These are phyloP conservation scores for Hypoxylon sp. DNA, from an alignment of 2,329 filamentous ascomycete species.

Conservation along the genomic window DNA sequence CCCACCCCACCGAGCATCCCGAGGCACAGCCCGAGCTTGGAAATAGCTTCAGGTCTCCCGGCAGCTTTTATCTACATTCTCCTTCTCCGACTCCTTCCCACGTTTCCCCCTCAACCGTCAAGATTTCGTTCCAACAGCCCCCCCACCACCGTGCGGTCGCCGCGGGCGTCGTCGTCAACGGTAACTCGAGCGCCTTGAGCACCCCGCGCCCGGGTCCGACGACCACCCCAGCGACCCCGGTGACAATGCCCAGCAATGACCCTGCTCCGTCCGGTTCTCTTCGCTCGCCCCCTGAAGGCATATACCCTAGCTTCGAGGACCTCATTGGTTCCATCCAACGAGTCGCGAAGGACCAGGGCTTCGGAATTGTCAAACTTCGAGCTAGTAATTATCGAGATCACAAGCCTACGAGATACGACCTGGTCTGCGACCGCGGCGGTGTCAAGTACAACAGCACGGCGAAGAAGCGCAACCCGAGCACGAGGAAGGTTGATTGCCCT, in stretches of 20 bases:
- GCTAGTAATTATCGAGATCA: conserved; percentile 75
- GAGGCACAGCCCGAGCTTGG: conserved; percentile 15
- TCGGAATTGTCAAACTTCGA: conserved; percentile 73
- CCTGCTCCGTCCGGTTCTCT: conserved; percentile 35
- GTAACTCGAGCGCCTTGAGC: conserved; percentile 51
- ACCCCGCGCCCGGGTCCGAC: conserved; percentile 50
- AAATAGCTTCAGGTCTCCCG: conserved; percentile 25
- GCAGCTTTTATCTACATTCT: conserved; percentile 26
- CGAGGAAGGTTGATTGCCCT: conserved; percentile 74
- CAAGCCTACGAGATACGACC: conserved; percentile 73
- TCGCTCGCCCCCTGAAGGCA: conserved; percentile 70
- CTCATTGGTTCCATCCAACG: conserved; percentile 71
- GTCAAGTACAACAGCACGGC: conserved; percentile 76
- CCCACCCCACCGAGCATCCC: conserved; percentile 31
- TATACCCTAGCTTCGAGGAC: conserved; percentile 72
- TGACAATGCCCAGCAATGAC: conserved; percentile 48
- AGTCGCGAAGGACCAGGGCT: conserved; percentile 73
- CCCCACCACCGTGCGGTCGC: conserved; percentile 55
- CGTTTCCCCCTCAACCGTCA: conserved; percentile 51
- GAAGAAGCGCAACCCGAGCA: conserved; percentile 75
- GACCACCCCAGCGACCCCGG: conserved; percentile 49
- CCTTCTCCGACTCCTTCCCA: conserved; percentile 44
- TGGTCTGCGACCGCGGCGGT: conserved; percentile 74
- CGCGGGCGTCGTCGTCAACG: conserved; percentile 52
- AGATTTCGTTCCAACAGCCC: conserved; percentile 55